These are phyloP conservation scores for Apophysomyces elegans DNA, from an alignment of 371 early-diverging fungal species.

Conservation along the genomic window DNA sequence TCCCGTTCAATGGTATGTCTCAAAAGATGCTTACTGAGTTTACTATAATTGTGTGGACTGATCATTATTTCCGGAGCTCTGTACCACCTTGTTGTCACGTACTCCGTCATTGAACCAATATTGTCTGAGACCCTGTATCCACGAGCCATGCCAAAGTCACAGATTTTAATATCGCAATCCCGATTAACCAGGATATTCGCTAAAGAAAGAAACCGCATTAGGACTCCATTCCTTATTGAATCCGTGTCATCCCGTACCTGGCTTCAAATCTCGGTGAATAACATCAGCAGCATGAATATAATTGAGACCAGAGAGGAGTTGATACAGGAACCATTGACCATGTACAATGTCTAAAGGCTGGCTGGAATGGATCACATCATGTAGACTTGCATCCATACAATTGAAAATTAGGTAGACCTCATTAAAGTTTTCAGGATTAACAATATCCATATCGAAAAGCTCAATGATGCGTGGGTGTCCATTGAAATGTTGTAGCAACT, in stretches of 20 bases:
- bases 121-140: conserved; percentile 61
- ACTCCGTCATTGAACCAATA: conserved; percentile 75
- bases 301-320: conserved; percentile 82
- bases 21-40: conserved; percentile 59
- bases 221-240: neutral
- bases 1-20: neutral
- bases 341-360: conserved; percentile 85
- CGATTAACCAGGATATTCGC: conserved; percentile 84
- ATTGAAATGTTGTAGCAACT: conserved; percentile 71
- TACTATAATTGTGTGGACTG: conserved; percentile 75
- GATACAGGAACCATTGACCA: conserved; percentile 88
- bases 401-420: conserved; percentile 73
- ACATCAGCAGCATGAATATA: conserved; percentile 88
- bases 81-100: conserved; percentile 92
- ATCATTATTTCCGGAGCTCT: conserved; percentile 93
- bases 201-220: conserved; percentile 3
- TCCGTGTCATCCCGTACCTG: conserved; percentile 33
- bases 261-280: conserved; percentile 86
- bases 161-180: conserved; percentile 81
- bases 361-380: conserved; percentile 85
- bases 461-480: conserved; percentile 68
- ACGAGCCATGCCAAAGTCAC: conserved; percentile 82
- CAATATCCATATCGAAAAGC: conserved; percentile 70
- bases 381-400: conserved; percentile 90
- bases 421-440: conserved; percentile 59